Evolutionary conservation across 2,329 filamentous ascomycete genomes (phyloP), one percentile per base, ranked within the genome.

Genomic region (Hansfordia pulvinata): DNA sequence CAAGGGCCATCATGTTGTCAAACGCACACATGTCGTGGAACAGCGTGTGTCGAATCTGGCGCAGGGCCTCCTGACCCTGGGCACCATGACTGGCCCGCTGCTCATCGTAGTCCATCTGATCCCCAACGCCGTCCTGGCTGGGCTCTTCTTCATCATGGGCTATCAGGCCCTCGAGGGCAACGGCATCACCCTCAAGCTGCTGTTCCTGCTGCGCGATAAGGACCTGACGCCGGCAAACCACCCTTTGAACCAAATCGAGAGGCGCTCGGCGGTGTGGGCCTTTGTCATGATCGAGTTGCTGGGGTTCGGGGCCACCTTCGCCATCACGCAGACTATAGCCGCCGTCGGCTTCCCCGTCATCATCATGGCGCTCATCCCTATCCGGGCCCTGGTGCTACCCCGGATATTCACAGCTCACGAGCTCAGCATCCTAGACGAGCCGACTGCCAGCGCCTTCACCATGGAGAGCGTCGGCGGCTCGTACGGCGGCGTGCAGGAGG

Each of bases 101-200:
- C 66, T 88, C 2, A 55, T 75, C 12, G 78, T 85, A 10, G 58
- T 88, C 8, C 76, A 84, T 41, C 64, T 84, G 8, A 81, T 88
- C 37, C 82, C 81, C 0, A 79, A 85, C 43, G 79, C 75, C 32
- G 79, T 86, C 2, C 65, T 88, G 29, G 81, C 80, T 0, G 81
- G 81, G 0, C 63, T 88, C 15, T 88, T 88, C 60, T 86, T 86
- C 53, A 69, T 84, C 46, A 86, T 88, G 81, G 81, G 80, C 21
- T 63, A 82, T 33, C 77, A 86, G 53, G 80, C 80, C 3, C 68
- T 88, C 17, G 66, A 75, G 43, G 75, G 56, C 14, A 88, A 88
- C 44, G 80, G 80, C 13, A 82, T 88, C 44, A 86, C 79, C 0
- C 55, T 64, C 33, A 86, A 86, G 50, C 47, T 86, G 7, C 47